Base-by-base conservation (phyloP, 179 eudicot genomes). In the Beta lomatogona region DNA sequence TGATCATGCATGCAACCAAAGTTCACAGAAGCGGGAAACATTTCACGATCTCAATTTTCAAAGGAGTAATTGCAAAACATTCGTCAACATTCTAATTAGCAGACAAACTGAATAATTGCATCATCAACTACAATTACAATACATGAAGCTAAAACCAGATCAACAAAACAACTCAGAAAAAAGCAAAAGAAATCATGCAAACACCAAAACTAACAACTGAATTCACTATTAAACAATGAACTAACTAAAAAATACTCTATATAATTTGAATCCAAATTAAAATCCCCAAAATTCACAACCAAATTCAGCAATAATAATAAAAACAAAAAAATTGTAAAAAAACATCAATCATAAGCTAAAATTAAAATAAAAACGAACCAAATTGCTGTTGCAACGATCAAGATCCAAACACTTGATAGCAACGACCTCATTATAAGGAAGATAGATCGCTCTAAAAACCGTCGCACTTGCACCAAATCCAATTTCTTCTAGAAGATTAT, bases 391-490 rank as follows among this genome's bases (percentile, higher is more conserved):
- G 84, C 93, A 91, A 73, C 98, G 93, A 83, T 93, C 97, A 88
- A 93, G 97, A 91, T 93, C 98, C 90, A 93, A 86, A 53, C 91
- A 89, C 86, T 93, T 93, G 86, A 93, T 89, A 74, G 98, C 98
- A 57, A 93, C 87, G 44, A 92, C 88, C 69, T 93, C 92, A 31
- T 92, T 89, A 69, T 60, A 80, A 2, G 98, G 98, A 6, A 93
- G 83, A 77, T 90, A 91, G 88, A 93, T 92, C 88, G 94, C 97
- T 52, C 97, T 65, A 46, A 76, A 88, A 3, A 93, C 98, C 4
- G 92, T 90, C 12, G 97, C 98, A 61, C 98, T 93, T 0, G 94
- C 97, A 2, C 97, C 98, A 71, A 85, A 78, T 16, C 97, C 97
- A 12, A 93, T 86, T 78, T 92, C 98, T 80, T 93, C 98, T 0